phyloP scores from a whole-genome alignment of 495 filamentous ascomycete species.

The Aspergillus leporis region DNA sequence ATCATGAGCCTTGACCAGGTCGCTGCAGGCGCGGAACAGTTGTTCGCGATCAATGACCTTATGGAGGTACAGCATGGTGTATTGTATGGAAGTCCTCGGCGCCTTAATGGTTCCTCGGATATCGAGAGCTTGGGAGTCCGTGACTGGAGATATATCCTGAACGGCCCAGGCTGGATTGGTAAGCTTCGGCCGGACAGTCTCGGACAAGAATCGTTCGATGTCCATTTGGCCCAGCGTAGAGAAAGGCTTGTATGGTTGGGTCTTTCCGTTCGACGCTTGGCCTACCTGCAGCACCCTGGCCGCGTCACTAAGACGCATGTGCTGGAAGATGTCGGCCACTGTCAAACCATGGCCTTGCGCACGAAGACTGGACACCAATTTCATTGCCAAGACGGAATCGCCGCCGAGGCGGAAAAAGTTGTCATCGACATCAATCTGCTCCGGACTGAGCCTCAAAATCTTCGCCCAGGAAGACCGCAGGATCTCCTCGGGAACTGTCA shows the following conservation, averaged over 20 bases:
- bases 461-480: slow-evolving; percentile 48
- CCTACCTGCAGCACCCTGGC: slow-evolving; percentile 33
- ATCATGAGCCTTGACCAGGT: slow-evolving; percentile 55
- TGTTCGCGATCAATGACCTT: slow-evolving; percentile 25
- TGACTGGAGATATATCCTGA: slow-evolving; percentile 33
- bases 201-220: slow-evolving; percentile 28
- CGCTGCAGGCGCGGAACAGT: slow-evolving; percentile 34
- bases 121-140: slow-evolving; percentile 47
- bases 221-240: slow-evolving; percentile 35
- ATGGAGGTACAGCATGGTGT: slow-evolving; percentile 44
- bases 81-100: slow-evolving; percentile 47
- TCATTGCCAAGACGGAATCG: slow-evolving; percentile 50
- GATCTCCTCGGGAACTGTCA: slow-evolving; percentile 36
- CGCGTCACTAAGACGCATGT: slow-evolving; percentile 43
- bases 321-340: slow-evolving; percentile 50
- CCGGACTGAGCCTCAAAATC: slow-evolving; percentile 36
- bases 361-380: slow-evolving; percentile 39
- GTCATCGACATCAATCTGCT: slow-evolving; percentile 43
- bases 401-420: slow-evolving; percentile 51
- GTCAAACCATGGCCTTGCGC: slow-evolving; percentile 33
- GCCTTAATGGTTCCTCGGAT: slow-evolving; percentile 51
- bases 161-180: slow-evolving; percentile 30
- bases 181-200: slow-evolving; percentile 31
- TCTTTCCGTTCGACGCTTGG: slow-evolving; percentile 15
- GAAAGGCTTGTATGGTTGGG: slow-evolving; percentile 33